These are phyloP conservation scores for Nigrospora osmanthi DNA, from an alignment of 2,329 filamentous ascomycete genomes.

Conservation along the genomic window DNA sequence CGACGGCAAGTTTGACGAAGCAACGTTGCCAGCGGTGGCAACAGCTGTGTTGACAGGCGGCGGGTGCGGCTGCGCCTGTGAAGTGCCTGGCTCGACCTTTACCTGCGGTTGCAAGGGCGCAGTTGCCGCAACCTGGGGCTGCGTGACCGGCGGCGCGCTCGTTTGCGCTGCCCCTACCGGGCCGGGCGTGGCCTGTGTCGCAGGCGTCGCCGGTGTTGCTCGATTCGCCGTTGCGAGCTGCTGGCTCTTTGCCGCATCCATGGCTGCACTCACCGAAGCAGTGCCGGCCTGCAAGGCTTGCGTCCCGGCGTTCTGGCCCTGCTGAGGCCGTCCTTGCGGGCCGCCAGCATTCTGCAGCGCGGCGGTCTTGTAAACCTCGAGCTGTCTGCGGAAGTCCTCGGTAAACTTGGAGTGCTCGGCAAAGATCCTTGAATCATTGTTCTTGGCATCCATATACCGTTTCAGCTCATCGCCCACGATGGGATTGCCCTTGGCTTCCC, in stretches of 20 bases:
- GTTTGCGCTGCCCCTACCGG: slow-evolving; percentile 10
- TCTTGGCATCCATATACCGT: slow-evolving; percentile 10
- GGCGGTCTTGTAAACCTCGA: not conserved
- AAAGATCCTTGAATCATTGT: slow-evolving; percentile 11
- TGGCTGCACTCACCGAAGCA: slow-evolving; percentile 22
- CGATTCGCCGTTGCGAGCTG: slow-evolving; percentile 16
- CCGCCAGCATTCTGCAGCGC: slow-evolving; percentile 1
- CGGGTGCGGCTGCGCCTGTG: slow-evolving; percentile 23
- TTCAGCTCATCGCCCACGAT: slow-evolving; percentile 14
- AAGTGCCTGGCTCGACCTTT: slow-evolving; percentile 26
- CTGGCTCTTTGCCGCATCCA: slow-evolving; percentile 22
- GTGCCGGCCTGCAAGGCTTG: slow-evolving; percentile 21
- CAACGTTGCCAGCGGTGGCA: slow-evolving; percentile 23
- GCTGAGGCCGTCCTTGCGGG: slow-evolving; percentile 16
- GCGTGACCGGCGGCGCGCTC: slow-evolving; percentile 16
- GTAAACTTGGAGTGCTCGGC: slow-evolving; percentile 13
- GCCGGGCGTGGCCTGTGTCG: slow-evolving; percentile 10
- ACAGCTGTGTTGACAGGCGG: slow-evolving; percentile 41
- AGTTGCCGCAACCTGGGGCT: slow-evolving; percentile 9
- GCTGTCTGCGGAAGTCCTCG: slow-evolving; percentile 10
- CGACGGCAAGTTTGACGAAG: slow-evolving; percentile 24
- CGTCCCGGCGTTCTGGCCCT: slow-evolving; percentile 10
- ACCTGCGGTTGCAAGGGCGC: slow-evolving; percentile 18
- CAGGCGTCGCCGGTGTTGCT: slow-evolving; percentile 6
- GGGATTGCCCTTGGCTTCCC: slow-evolving; percentile 12